Evolutionary conservation across 495 filamentous ascomycete genomes (phyloP), one percentile per base, ranked within the genome.

Genomic region (Aspergillus sclerotiicarbonarius): DNA sequence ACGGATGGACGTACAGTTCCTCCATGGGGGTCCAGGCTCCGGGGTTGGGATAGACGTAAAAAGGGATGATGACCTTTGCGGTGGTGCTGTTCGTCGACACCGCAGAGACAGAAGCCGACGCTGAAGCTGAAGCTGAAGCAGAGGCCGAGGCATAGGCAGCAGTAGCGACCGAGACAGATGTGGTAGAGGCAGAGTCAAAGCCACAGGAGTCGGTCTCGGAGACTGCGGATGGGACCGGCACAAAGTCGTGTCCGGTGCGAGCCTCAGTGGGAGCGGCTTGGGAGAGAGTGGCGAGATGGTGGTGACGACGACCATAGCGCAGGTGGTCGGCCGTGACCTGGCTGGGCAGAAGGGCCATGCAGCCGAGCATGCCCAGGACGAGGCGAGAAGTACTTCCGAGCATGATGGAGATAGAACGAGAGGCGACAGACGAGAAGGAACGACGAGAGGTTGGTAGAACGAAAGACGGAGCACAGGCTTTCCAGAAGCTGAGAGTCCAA

Each of bases 11-110:
- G 29, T 49, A 66, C 64, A 63, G 56, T 16, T 62, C 12, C 32
- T 64, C 44, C 43, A 79, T 54, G 29, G 75, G 73, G 18, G 61
- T 51, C 75, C 75, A 78, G 21, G 71, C 57, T 3, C 56, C 54
- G 12, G 59, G 50, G 8, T 32, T 31, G 10, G 75, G 75, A 79
- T 75, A 76, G 29, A 76, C 71, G 16, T 74, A 70, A 45, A 81
- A 76, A 5, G 82, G 65, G n/a, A 80, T 76, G 5, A 79, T 84
- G 51, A 76, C 66, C 19, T 74, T 62, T 12, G 58, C 41, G 4
- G 74, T 76, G 50, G 78, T 69, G 25, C 7, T 3, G 33, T 19
- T 49, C 8, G 13, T 18, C 1, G 25, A 13, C 37, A n/a, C 4
- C 8, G 41, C 41, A 6, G 44, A 20, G 44, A 21, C 44, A 8